Evolutionary conservation across 1,139 yeast genomes (phyloP), one percentile per base, ranked within the genome.

Genomic region (Meyerozyma carpophila): DNA sequence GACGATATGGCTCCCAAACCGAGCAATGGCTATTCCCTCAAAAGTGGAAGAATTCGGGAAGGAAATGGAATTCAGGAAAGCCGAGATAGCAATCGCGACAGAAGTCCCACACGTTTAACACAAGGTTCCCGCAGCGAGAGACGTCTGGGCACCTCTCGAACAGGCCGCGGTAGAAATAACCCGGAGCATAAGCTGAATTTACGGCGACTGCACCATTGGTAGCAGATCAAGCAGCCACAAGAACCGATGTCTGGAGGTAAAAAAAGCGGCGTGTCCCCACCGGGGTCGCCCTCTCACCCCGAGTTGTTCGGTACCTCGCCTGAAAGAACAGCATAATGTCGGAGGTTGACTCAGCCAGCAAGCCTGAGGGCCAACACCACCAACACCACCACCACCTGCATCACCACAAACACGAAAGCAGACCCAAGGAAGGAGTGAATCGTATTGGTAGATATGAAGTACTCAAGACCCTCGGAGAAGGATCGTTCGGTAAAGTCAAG

Each of bases 401-500:
- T 41, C 53, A 44, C 41, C 52, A 51, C 41, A 55, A 51, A 42
- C 52, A 47, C 26, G 51, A 46, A 32, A 31, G 20, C 5, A 47
- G 45, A 29, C 49, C 46, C 42, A 44, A 42, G 11, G 45, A 43
- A 29, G 11, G 43, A 28, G 28, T 26, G 29, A 76, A 56, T 55
- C 61, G 90, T 44, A 88, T 91, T 47, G 98, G 98, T 14, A 83
- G 94, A 56, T 94, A 94, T 66, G 98, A 91, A 62, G 85, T 94
- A 47, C 86, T 93, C 56, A 89, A 91, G 63, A 91, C 97, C 3
- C 73, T 93, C 25, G 98, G 98, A 27, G 98, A 93, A 63, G 98
- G 98, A 21, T 91, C 98, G 1, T 93, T 93, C 61, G 98, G 98
- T 56, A 93, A 93, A 62, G 98, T 93, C 54, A 93, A 93, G 61